These are phyloP conservation scores for Fusarium anguioides DNA, from an alignment of 2,329 filamentous ascomycete species.

Conservation along the genomic window DNA sequence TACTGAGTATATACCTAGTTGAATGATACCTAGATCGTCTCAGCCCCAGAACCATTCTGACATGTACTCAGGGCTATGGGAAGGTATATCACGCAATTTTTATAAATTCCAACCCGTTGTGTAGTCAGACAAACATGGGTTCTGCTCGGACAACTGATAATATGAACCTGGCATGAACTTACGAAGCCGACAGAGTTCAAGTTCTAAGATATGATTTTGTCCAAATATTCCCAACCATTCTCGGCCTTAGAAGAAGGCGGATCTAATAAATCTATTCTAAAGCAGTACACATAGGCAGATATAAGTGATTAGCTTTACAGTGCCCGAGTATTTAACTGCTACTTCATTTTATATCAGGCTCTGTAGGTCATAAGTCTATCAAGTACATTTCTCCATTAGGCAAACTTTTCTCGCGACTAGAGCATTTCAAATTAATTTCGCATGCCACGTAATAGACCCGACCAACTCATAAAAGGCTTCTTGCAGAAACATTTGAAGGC, in stretches of 20 bases:
- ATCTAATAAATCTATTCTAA: background rate
- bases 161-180: too few relatives aligned
- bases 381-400: background rate
- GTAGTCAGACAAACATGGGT: background rate
- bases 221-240: background rate
- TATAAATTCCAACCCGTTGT: background rate
- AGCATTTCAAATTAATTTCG: background rate
- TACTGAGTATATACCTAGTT: too few relatives aligned
- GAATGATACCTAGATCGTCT: background rate
- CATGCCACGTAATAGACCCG: background rate
- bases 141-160: too few relatives aligned
- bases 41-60: background rate
- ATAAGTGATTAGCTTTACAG: too few relatives aligned
- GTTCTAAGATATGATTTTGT: background rate
- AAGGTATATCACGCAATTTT: background rate
- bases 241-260: background rate
- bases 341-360: background rate
- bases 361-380: background rate
- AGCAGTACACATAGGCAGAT: too few relatives aligned
- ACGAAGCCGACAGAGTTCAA: too few relatives aligned
- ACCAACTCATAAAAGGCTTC: background rate
- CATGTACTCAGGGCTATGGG: background rate
- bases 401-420: too few relatives aligned
- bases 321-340: background rate
- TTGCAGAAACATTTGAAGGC: background rate